A percentile compares a stretch with the other conserved stretches of the same genome.
Conservation (phyloP, 306 rosid species). For the Phaseolus lunatus region DNA sequence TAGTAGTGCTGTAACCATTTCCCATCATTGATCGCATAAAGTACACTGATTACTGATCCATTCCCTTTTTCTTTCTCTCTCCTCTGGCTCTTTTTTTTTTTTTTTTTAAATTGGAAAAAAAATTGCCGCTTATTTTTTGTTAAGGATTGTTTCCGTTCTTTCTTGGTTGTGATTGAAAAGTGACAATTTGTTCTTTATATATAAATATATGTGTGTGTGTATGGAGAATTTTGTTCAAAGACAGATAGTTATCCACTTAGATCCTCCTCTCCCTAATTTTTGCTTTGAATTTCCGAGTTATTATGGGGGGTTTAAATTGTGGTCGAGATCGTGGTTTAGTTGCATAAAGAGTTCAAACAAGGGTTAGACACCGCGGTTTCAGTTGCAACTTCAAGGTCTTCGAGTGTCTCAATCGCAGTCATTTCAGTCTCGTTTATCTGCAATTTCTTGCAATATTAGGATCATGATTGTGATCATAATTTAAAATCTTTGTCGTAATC, state of each 20-base stretch:
- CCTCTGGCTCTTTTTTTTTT: background rate
- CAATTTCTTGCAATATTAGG: background rate
- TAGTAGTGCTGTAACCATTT: background rate
- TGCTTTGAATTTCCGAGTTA: background rate
- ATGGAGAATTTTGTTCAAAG: background rate
- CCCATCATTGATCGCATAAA: conserved; percentile 34
- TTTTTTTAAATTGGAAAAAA: background rate
- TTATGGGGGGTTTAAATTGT: background rate
- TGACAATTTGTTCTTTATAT: background rate
- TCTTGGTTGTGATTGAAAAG: background rate
- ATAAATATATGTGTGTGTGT: too few species aligned
- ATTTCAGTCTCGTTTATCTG: background rate
- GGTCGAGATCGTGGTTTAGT: background rate
- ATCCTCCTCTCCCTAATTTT: background rate
- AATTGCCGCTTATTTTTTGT: background rate
- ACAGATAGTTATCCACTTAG: conserved; percentile 1
- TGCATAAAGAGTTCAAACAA: background rate
- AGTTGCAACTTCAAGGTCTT: background rate
- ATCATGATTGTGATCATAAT: background rate
- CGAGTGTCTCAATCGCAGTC: background rate
- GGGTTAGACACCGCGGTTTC: background rate
- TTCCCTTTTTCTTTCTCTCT: conserved; percentile 10
- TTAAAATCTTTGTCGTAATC: background rate
- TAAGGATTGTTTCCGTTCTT: conserved; percentile 1
- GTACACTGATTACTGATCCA: background rate